Evolutionary conservation across 208 protist species (phyloP).

Genomic region (Tritrichomonas foetus): DNA sequence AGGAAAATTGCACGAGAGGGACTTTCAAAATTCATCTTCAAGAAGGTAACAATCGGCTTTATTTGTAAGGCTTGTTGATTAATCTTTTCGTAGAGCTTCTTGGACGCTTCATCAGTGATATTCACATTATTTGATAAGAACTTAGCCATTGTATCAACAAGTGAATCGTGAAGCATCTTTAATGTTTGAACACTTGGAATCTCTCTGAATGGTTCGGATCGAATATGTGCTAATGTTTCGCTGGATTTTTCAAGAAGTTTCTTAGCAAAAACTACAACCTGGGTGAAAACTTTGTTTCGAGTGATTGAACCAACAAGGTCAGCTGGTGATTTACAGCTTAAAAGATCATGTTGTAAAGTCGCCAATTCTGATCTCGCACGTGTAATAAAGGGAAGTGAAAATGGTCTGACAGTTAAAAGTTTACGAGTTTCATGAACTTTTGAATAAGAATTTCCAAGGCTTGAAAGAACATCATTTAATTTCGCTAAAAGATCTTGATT

Average conservation of each 20-base stretch:
- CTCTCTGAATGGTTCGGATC: neutral
- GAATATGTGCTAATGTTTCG: neutral
- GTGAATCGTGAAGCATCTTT: neutral
- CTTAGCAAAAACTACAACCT: neutral
- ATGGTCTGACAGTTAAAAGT: neutral
- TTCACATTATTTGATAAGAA: neutral
- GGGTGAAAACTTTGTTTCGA: neutral
- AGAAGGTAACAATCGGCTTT: neutral
- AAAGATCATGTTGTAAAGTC: neutral
- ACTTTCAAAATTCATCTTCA: neutral
- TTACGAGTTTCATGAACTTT: neutral
- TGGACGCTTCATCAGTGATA: neutral
- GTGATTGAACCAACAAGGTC: neutral
- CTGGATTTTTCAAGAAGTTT: neutral
- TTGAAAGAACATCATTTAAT: neutral
- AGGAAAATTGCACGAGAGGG: neutral
- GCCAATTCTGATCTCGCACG: neutral
- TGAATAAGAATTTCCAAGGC: neutral
- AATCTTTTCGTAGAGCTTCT: neutral
- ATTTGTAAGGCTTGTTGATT: neutral
- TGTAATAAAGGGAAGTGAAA: neutral
- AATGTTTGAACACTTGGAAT: neutral
- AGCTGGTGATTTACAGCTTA: neutral
- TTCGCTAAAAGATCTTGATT: neutral
- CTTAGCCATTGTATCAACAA: neutral